Percentiles rank a stretch among this genome's conserved stretches.
These are phyloP conservation scores for Ogataea henricii DNA, from an alignment of 805 yeast genomes.

Conservation along the genomic window DNA sequence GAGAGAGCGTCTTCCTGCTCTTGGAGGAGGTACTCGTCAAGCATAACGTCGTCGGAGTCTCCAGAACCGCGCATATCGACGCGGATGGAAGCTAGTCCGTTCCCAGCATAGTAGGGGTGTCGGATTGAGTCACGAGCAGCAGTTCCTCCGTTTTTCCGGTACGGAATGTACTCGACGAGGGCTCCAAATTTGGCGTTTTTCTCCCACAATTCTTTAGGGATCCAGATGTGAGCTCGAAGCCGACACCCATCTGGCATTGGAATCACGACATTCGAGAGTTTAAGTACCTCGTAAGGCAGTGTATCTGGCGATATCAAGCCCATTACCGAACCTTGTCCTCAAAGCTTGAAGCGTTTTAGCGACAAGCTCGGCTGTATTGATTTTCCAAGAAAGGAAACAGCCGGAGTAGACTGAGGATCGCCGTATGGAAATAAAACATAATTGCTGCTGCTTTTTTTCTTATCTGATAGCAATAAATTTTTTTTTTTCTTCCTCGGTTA, in stretches of 20 bases:
- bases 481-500: too few species aligned
- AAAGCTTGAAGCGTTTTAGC: too few species aligned
- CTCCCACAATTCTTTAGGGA: slow-evolving; percentile 37
- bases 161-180: slow-evolving; percentile 45
- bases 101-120: slow-evolving; percentile 47
- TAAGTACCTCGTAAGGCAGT: slow-evolving; percentile 34
- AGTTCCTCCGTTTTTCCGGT: slow-evolving; percentile 44
- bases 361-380: too few species aligned
- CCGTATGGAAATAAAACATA: too few species aligned
- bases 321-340: too few species aligned
- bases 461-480: slow-evolving; percentile 24
- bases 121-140: slow-evolving; percentile 45
- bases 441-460: too few species aligned
- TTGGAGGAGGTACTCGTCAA: slow-evolving; percentile 43
- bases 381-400: too few species aligned
- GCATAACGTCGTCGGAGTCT: slow-evolving; percentile 41
- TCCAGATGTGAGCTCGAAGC: slow-evolving; percentile 45
- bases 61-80: slow-evolving; percentile 49
- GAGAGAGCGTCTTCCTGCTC: slow-evolving; percentile 43
- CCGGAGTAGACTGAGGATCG: too few species aligned
- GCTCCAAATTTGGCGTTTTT: slow-evolving; percentile 33
- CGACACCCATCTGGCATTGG: slow-evolving; percentile 7
- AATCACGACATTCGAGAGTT: slow-evolving; percentile 34
- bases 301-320: slow-evolving; percentile 6
- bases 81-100: slow-evolving; percentile 45